phyloP scores from a whole-genome alignment of 2,329 filamentous ascomycete species.

The Paramyrothecium sp. region DNA sequence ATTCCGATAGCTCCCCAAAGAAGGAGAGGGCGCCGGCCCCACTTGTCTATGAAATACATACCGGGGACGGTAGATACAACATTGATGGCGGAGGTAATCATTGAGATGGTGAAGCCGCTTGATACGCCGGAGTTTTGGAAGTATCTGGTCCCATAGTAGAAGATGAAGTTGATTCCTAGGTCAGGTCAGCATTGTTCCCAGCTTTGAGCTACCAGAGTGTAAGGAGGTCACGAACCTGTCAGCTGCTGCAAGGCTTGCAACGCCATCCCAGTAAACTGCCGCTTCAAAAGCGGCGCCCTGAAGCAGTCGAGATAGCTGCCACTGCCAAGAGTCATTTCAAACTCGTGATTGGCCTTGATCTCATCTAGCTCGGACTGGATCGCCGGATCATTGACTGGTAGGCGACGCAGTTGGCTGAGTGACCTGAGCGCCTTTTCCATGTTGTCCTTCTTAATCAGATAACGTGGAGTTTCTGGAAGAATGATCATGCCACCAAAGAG shows the following conservation, averaged over 20 bases:
- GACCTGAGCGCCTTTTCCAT: conserved; percentile 26
- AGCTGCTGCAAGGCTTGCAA: conserved; percentile 52
- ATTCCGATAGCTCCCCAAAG: conserved; percentile 61
- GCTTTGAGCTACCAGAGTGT: neutral
- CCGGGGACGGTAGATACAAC: conserved; percentile 29
- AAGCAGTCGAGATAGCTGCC: conserved; percentile 51
- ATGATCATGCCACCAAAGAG: conserved; percentile 62
- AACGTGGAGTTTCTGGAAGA: conserved; percentile 71
- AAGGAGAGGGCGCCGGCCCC: conserved; percentile 55
- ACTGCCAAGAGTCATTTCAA: conserved; percentile 51
- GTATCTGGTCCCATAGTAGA: conserved; percentile 33
- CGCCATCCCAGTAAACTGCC: conserved; percentile 62
- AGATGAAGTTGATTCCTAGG: conserved; percentile 40
- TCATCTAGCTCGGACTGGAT: conserved; percentile 62
- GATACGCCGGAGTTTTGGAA: conserved; percentile 30
- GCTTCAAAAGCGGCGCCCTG: conserved; percentile 44
- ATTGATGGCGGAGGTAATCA: conserved; percentile 32
- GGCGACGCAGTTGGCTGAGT: conserved; percentile 58
- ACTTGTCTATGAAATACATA: conserved; percentile 29
- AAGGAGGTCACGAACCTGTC: conserved; percentile 11
- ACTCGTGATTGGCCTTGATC: conserved; percentile 61
- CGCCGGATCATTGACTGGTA: conserved; percentile 53
- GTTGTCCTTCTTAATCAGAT: conserved; percentile 57
- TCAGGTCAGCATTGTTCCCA: conserved; percentile 7
- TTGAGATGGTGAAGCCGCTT: conserved; percentile 27